Evolutionary conservation across 805 yeast genomes (phyloP), one percentile per base, ranked within the genome.

Genomic region (Blastobotrys muscicola): DNA sequence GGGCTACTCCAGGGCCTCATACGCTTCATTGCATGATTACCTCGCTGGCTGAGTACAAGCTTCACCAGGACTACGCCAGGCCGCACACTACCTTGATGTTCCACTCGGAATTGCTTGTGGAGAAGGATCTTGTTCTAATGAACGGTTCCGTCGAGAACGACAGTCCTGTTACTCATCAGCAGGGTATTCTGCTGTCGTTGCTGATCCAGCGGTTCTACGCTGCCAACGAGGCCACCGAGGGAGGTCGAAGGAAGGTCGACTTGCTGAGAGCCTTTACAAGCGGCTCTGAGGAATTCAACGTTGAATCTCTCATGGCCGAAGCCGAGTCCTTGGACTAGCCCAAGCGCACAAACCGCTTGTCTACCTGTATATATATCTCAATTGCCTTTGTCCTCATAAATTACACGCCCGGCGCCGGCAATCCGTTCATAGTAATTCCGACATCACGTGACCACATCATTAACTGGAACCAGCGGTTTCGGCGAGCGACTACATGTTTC

Each of bases 31-130:
- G 94, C 58, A 73, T 92, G 74, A 70, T 92, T 54, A 92, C 98
- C 1, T 79, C 96, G 0, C 71, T 92, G 50, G 89, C 92, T 1
- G 97, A 92, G 64, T 92, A 78, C 64, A 87, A 90, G 61, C 71
- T 87, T 26, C 96, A 90, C 58, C 77, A 76, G 44, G 97, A 90
- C 58, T 92, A 71, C 62, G 95, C 98, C 8, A 81, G 85, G 58
- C 97, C 98, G 1, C 97, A 92, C 62, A 86, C 97, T 0, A 85
- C 95, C 0, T 68, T 92, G 49, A 76, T 79, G 62, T 83, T 90
- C 69, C 97, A 90, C 65, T 76, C 80, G 36, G 96, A 92, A 44
- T 65, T 90, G 41, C 67, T 59, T 5, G 62, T 56, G 10, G 70
- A 71, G 11, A 80, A 84, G 49, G 78, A 70, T 0, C 45, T 85